These are phyloP conservation scores for Tillandsia leiboldiana DNA, from an alignment of 176 grass and related monocot species.

Conservation along the genomic window DNA sequence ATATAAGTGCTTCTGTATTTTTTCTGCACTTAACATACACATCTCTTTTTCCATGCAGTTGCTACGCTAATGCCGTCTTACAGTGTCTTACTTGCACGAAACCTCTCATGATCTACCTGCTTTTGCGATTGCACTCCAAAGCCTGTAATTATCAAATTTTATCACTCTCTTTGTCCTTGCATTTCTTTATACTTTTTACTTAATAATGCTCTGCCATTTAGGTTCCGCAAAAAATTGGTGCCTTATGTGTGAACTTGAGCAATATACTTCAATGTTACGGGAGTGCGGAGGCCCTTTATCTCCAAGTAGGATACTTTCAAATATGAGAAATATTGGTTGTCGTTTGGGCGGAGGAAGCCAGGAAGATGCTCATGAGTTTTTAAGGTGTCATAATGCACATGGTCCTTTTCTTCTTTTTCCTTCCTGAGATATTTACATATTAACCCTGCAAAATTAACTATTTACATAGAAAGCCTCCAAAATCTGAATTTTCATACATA, in stretches of 20 bases:
- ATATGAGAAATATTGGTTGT: slow-evolving; percentile 86
- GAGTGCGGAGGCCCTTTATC: slow-evolving; percentile 70
- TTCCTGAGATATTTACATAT: not conserved
- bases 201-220: slow-evolving; percentile 31
- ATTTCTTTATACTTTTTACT: slow-evolving; percentile 9
- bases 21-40: not conserved
- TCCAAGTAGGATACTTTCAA: slow-evolving; percentile 86
- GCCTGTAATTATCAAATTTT: slow-evolving; percentile 65
- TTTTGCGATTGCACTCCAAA: slow-evolving; percentile 88
- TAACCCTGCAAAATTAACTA: too few relatives aligned
- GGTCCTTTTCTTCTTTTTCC: slow-evolving; percentile 8
- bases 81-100: slow-evolving; percentile 95
- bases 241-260: slow-evolving; percentile 97
- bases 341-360: slow-evolving; percentile 91
- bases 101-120: slow-evolving; percentile 96
- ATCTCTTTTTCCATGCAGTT: slow-evolving; percentile 42
- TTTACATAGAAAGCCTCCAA: too few relatives aligned
- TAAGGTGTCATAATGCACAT: slow-evolving; percentile 43
- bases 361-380: slow-evolving; percentile 99
- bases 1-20: not conserved
- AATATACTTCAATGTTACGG: slow-evolving; percentile 79
- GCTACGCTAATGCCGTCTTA: slow-evolving; percentile 99
- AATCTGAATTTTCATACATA: too few relatives aligned
- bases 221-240: slow-evolving; percentile 90
- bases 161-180: not conserved